Evolutionary conservation across 2,329 filamentous ascomycete genomes (phyloP).

Genomic region (Aschersonia sp.): DNA sequence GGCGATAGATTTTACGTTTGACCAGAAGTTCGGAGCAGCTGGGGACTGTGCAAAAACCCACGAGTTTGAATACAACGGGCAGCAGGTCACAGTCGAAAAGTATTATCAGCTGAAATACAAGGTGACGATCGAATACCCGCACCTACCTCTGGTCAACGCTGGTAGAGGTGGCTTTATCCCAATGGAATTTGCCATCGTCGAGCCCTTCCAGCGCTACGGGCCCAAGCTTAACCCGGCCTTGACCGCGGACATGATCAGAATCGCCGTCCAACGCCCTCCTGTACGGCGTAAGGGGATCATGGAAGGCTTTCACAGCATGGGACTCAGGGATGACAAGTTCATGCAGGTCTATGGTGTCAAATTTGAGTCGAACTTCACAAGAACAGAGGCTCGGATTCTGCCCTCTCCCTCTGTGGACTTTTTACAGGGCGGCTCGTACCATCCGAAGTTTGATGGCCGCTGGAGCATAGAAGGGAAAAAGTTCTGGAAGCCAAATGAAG

Average conservation of each 20-base stretch:
- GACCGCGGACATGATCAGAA: slow-evolving; percentile 82
- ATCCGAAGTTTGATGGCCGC: slow-evolving; percentile 54
- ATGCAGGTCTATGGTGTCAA: slow-evolving; percentile 60
- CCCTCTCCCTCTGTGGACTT: slow-evolving; percentile 59
- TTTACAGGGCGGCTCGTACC: slow-evolving; percentile 29
- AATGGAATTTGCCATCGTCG: slow-evolving; percentile 42
- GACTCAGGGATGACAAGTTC: slow-evolving; percentile 54
- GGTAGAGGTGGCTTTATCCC: slow-evolving; percentile 41
- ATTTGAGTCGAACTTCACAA: slow-evolving; percentile 49
- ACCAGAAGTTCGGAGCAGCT: slow-evolving; percentile 23
- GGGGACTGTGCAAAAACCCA: slow-evolving; percentile 36
- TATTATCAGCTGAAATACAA: slow-evolving; percentile 45
- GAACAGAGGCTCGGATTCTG: slow-evolving; percentile 57
- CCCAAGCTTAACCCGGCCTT: slow-evolving; percentile 49
- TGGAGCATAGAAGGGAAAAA: slow-evolving; percentile 78
- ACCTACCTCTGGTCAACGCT: slow-evolving; percentile 44
- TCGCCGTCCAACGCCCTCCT: slow-evolving; percentile 65
- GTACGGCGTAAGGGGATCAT: slow-evolving; percentile 54
- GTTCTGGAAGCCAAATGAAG: slow-evolving; percentile 52
- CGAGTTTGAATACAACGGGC: slow-evolving; percentile 37
- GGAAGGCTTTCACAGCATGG: slow-evolving; percentile 40
- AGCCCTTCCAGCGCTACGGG: slow-evolving; percentile 42
- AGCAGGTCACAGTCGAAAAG: slow-evolving; percentile 31
- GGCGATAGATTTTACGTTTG: slow-evolving; percentile 35
- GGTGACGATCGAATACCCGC: slow-evolving; percentile 27